Conservation (phyloP, 2,329 filamentous ascomycete genomes). For the Akanthomyces uredinophilus region DNA sequence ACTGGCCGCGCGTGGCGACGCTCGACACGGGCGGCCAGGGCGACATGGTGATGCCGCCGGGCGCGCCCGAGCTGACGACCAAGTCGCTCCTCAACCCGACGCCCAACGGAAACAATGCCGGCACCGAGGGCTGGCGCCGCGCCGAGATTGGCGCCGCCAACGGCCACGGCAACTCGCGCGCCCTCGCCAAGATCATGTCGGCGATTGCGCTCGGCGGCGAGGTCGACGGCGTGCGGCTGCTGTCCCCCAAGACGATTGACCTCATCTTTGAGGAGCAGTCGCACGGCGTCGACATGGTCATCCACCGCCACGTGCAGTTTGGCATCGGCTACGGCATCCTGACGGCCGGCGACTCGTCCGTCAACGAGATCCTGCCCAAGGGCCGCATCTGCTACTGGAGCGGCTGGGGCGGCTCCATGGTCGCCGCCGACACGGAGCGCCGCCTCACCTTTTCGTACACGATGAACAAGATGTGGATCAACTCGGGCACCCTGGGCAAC, state of each 20-base stretch:
- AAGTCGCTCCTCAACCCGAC: conserved; percentile 26
- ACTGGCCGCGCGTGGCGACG: conserved; percentile 36
- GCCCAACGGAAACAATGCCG: conserved; percentile 20
- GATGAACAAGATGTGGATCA: conserved; percentile 39
- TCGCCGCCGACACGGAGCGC: conserved; percentile 38
- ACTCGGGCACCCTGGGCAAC: neutral
- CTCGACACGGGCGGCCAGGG: conserved; percentile 23
- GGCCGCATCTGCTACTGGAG: conserved; percentile 36
- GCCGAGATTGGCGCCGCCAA: conserved; percentile 38
- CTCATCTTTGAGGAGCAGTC: conserved; percentile 41
- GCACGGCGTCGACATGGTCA: conserved; percentile 35
- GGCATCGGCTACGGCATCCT: conserved; percentile 38
- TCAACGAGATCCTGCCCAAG: conserved; percentile 22
- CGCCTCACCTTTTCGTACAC: conserved; percentile 38
- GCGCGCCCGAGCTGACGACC: conserved; percentile 22
- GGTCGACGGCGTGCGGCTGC: conserved; percentile 24
- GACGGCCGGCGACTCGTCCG: conserved; percentile 21
- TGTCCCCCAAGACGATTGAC: conserved; percentile 38
- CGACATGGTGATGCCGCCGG: conserved; percentile 20
- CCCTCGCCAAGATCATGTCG: conserved; percentile 37
- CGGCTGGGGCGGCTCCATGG: conserved; percentile 41
- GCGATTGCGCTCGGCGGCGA: conserved; percentile 18
- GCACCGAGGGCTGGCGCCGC: conserved; percentile 30
- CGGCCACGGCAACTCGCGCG: conserved; percentile 41
- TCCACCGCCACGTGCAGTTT: conserved; percentile 30